Conservation (phyloP, 805 yeast species). For the Naumovozyma castellii region DNA sequence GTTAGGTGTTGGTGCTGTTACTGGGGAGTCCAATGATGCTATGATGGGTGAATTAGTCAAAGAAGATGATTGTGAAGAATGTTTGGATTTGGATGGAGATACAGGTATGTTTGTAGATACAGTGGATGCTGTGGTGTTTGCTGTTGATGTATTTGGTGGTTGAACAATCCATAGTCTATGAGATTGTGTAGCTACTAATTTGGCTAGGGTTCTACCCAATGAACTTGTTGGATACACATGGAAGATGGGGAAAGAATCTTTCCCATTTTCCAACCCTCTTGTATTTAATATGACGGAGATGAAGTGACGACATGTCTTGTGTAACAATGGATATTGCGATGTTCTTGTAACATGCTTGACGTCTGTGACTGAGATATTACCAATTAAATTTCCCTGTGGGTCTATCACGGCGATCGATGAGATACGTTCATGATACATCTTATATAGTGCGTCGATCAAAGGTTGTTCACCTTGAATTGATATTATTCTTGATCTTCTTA, state of each 20-base stretch:
- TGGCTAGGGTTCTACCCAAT: slow-evolving; percentile 81
- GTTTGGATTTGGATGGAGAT: slow-evolving; percentile 7
- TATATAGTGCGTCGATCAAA: slow-evolving; percentile 72
- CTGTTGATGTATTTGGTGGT: slow-evolving; percentile 24
- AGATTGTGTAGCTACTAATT: slow-evolving; percentile 89
- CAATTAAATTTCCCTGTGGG: slow-evolving; percentile 59
- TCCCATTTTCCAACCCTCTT: slow-evolving; percentile 75
- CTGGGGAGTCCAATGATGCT: slow-evolving; percentile 6
- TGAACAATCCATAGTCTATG: slow-evolving; percentile 82
- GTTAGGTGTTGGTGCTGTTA: slow-evolving; percentile 12
- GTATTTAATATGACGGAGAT: slow-evolving; percentile 76
- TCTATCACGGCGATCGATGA: slow-evolving; percentile 90
- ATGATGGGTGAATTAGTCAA: slow-evolving; percentile 8
- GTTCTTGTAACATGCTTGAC: slow-evolving; percentile 77
- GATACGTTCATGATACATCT: slow-evolving; percentile 74
- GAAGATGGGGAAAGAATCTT: slow-evolving; percentile 93
- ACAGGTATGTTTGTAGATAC: slow-evolving; percentile 1
- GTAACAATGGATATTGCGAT: slow-evolving; percentile 71
- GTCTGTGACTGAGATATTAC: slow-evolving; percentile 90
- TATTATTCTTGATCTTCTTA: slow-evolving; percentile 43
- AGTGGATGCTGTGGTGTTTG: not conserved
- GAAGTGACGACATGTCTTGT: slow-evolving; percentile 76
- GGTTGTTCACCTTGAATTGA: slow-evolving; percentile 78
- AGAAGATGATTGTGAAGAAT: slow-evolving; percentile 13
- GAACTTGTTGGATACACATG: slow-evolving; percentile 75